Evolutionary conservation across 1,139 yeast species (phyloP).

Genomic region (Geotrichum aggregatum): DNA sequence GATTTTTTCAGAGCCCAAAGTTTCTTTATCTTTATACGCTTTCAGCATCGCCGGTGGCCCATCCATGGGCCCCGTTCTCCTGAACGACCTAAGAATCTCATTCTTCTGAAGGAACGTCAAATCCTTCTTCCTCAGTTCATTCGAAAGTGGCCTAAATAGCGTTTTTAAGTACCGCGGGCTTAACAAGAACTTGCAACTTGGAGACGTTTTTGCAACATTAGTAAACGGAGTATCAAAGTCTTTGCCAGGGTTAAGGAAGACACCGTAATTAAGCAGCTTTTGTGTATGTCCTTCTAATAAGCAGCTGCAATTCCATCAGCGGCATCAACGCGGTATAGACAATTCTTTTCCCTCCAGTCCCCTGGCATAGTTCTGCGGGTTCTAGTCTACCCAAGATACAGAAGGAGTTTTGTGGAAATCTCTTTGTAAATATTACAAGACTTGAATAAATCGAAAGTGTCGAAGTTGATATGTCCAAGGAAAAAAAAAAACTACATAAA

Average conservation of each 20-base stretch:
- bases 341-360: slow-evolving; percentile 65
- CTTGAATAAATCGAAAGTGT: slow-evolving; percentile 46
- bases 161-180: slow-evolving; percentile 30
- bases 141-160: slow-evolving; percentile 28
- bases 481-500: slow-evolving; percentile 57
- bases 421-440: slow-evolving; percentile 27
- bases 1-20: neutral
- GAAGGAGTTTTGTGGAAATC: slow-evolving; percentile 51
- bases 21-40: slow-evolving; percentile 29
- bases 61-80: slow-evolving; percentile 34
- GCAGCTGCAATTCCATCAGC: slow-evolving; percentile 79
- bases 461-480: slow-evolving; percentile 76
- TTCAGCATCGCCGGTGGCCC: slow-evolving; percentile 31
- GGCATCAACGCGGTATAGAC: slow-evolving; percentile 48
- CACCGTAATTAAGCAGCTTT: slow-evolving; percentile 53
- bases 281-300: slow-evolving; percentile 65
- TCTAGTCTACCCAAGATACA: slow-evolving; percentile 87
- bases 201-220: slow-evolving; percentile 9
- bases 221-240: slow-evolving; percentile 47
- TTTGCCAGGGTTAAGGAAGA: slow-evolving; percentile 64
- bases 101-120: slow-evolving; percentile 26
- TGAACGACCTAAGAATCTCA: slow-evolving; percentile 28
- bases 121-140: slow-evolving; percentile 22
- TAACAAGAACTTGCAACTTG: slow-evolving; percentile 31
- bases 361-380: slow-evolving; percentile 66